These are phyloP conservation scores for Hapsidospora chrysogenum DNA, from an alignment of 495 filamentous ascomycete genomes.

Conservation along the genomic window DNA sequence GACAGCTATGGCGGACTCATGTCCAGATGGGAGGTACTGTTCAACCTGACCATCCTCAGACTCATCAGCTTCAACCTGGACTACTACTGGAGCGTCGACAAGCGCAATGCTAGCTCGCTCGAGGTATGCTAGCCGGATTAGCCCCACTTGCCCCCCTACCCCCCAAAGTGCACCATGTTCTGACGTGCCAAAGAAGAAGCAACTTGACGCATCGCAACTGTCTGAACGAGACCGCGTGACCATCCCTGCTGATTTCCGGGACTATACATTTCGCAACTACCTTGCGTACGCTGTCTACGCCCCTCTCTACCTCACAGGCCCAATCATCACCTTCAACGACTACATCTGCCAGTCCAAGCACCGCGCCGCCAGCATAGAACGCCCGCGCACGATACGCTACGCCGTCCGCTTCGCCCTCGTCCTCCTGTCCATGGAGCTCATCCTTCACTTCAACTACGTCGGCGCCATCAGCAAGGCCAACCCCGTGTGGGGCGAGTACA, in stretches of 20 bases:
- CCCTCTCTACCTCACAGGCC: conserved; percentile 81
- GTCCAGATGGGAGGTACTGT: conserved; percentile 82
- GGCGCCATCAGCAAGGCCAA: conserved; percentile 77
- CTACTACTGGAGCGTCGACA: conserved; percentile 79
- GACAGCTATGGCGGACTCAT: conserved; percentile 70
- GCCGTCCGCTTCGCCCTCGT: conserved; percentile 66
- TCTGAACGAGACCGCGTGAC: conserved; percentile 75
- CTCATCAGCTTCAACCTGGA: conserved; percentile 96
- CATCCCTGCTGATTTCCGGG: conserved; percentile 48
- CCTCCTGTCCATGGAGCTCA: conserved; percentile 81
- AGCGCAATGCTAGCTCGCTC: conserved; percentile 45
- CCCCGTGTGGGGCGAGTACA: conserved; percentile 68
- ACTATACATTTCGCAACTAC: conserved; percentile 73
- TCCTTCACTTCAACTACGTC: conserved; percentile 87
- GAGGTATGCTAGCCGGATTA: conserved; percentile 63
- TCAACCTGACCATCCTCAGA: conserved; percentile 90
- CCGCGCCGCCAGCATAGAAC: conserved; percentile 47
- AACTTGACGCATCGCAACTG: conserved; percentile 68
- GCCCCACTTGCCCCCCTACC: conserved; percentile 2
- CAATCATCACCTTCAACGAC: conserved; percentile 95
- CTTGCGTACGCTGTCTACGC: conserved; percentile 79
- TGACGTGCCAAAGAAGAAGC: conserved; percentile 89
- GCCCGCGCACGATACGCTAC: conserved; percentile 53
- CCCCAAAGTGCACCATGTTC: conserved; percentile 10
- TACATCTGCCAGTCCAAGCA: conserved; percentile 76